phyloP scores from a whole-genome alignment of 2,329 filamentous ascomycete species.

The Colletotrichum echinochloae region DNA sequence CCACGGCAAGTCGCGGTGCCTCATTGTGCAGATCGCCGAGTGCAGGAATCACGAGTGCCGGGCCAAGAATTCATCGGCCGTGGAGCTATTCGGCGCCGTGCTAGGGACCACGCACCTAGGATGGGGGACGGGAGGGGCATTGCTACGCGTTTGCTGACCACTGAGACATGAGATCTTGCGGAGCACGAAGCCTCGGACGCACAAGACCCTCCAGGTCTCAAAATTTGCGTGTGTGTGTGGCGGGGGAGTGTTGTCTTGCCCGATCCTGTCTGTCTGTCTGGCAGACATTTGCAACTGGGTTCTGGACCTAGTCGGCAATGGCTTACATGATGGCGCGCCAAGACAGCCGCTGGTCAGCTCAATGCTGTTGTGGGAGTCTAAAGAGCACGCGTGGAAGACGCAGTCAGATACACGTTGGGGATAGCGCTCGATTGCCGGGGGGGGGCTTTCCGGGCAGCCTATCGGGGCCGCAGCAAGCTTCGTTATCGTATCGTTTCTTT shows the following conservation, averaged over 20 bases:
- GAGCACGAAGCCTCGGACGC: constrained; percentile 18
- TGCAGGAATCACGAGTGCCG: constrained; percentile 3
- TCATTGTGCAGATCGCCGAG: constrained; percentile 17
- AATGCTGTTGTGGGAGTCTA: background rate
- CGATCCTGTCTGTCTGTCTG: constrained; percentile 5
- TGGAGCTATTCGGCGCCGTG: constrained; percentile 13
- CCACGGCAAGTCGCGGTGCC: background rate
- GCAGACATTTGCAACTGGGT: constrained; percentile 28
- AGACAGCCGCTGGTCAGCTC: background rate
- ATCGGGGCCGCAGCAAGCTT: constrained; percentile 12
- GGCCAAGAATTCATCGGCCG: constrained; percentile 26
- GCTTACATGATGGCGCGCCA: constrained; percentile 14
- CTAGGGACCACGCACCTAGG: too few relatives aligned
- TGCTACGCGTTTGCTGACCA: constrained; percentile 32
- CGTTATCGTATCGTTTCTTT: background rate
- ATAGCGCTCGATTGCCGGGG: constrained; percentile 8
- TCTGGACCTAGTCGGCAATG: background rate
- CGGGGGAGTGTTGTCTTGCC: background rate
- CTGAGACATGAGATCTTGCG: constrained; percentile 35
- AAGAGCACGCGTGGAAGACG: constrained; percentile 9
- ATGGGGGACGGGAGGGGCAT: background rate
- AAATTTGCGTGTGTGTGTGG: constrained; percentile 13
- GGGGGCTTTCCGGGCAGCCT: constrained; percentile 7
- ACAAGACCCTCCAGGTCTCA: constrained; percentile 24
- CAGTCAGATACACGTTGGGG: constrained; percentile 24